Conservation (phyloP, 768 basidiomycete genomes). For the Lentinula raphanica region DNA sequence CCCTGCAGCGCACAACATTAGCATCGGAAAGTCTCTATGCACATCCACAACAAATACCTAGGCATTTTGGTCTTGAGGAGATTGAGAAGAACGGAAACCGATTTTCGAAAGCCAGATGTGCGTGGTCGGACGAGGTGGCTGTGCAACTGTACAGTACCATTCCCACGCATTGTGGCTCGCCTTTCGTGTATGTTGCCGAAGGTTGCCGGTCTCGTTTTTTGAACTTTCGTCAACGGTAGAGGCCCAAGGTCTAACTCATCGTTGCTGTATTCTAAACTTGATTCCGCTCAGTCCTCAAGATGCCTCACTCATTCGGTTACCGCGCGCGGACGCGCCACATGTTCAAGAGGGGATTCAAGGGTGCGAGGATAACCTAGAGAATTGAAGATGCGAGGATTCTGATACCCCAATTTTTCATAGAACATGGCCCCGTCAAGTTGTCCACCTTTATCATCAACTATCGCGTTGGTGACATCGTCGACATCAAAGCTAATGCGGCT, state of each 20-base stretch:
- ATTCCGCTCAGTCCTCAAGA: conserved; percentile 54
- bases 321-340: conserved; percentile 99
- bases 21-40: conserved; percentile 15
- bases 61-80: conserved; percentile 77
- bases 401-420: conserved; percentile 29
- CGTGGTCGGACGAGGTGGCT: conserved; percentile 19
- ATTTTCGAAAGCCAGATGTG: conserved; percentile 22
- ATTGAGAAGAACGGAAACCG: conserved; percentile 24
- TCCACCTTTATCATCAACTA: conserved; percentile 93
- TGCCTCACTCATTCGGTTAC: conserved; percentile 99
- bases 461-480: conserved; percentile 96
- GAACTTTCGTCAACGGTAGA: not conserved
- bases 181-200: conserved; percentile 15
- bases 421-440: conserved; percentile 84
- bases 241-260: not conserved
- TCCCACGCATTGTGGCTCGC: conserved; percentile 54
- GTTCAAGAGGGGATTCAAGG: conserved; percentile 99
- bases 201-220: not conserved
- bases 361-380: conserved; percentile 37
- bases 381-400: not conserved
- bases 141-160: conserved; percentile 63
- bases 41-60: conserved; percentile 49
- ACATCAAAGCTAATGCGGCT: conserved; percentile 98
- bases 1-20: conserved; percentile 49
- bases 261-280: conserved; percentile 12